phyloP scores from a whole-genome alignment of 129 eudicot genomes.

The carrot (Daucus carota) region DH1_v3.0 NC_030387.2:15417501-15418000 shows the following conservation, averaged over 20 bases:
- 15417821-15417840: conserved; percentile 82
- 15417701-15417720: conserved; percentile 88
- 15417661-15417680: conserved; percentile 89
- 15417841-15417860: conserved; percentile 63
- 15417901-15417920: conserved; percentile 86
- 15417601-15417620: conserved; percentile 85
- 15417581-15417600: conserved; percentile 78
- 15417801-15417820: conserved; percentile 53
- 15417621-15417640: conserved; percentile 72
- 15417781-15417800: conserved; percentile 86
- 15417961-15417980: conserved; percentile 74
- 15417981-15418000: conserved; percentile 71
- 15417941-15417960: conserved; percentile 81
- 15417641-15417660: conserved; percentile 63
- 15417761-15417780: conserved; percentile 91
- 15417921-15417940: conserved; percentile 65
- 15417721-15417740: conserved; percentile 61
- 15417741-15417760: conserved; percentile 89
- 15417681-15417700: conserved; percentile 98
- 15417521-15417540: conserved; percentile 9
- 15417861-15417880: conserved; percentile 84
- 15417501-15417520: conserved; percentile 11
- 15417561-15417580: conserved; percentile 96
- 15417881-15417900: conserved; percentile 95
- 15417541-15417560: conserved; percentile 99